A percentile compares a stretch with the other conserved stretches of the same genome.
These are phyloP conservation scores for Murraya paniculata DNA, from an alignment of 345 rosid species.

Conservation along the genomic window DNA sequence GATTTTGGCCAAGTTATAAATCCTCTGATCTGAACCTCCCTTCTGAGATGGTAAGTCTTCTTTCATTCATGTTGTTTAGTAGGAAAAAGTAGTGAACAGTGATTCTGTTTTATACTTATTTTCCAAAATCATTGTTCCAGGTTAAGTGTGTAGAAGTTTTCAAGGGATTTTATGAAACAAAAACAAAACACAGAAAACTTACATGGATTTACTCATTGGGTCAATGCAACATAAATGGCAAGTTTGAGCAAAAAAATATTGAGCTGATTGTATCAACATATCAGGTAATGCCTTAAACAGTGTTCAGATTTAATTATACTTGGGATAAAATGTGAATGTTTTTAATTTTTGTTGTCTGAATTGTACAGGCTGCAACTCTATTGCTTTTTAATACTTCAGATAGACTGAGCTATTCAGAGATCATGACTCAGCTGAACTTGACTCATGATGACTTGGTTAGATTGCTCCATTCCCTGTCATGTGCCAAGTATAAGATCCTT, in stretches of 20 bases:
- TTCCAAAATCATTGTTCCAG: conserved; percentile 31
- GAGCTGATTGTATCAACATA: conserved; percentile 70
- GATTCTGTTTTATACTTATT: background rate
- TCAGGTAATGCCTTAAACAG: conserved; percentile 48
- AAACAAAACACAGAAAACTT: conserved; percentile 66
- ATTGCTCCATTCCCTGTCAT: conserved; percentile 84
- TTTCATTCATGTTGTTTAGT: background rate
- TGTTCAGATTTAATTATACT: background rate
- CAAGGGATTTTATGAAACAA: conserved; percentile 56
- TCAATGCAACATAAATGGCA: conserved; percentile 53
- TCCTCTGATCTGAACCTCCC: conserved; percentile 81
- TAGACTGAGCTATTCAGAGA: conserved; percentile 74
- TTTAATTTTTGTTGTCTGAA: conserved; percentile 4
- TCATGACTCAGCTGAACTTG: conserved; percentile 76
- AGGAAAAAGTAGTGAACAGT: background rate
- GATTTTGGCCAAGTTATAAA: conserved; percentile 92
- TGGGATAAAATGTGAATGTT: background rate
- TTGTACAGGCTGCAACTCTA: conserved; percentile 74
- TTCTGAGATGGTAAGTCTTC: conserved; percentile 59
- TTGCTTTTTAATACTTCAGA: conserved; percentile 83
- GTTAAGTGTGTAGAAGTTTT: conserved; percentile 68
- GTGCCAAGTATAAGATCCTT: conserved; percentile 83
- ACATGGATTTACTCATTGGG: conserved; percentile 74
- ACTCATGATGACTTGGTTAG: conserved; percentile 81
- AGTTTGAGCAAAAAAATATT: conserved; percentile 58